phyloP scores from a whole-genome alignment of 345 rosid species.

The Aethionema arabicum region DNA sequence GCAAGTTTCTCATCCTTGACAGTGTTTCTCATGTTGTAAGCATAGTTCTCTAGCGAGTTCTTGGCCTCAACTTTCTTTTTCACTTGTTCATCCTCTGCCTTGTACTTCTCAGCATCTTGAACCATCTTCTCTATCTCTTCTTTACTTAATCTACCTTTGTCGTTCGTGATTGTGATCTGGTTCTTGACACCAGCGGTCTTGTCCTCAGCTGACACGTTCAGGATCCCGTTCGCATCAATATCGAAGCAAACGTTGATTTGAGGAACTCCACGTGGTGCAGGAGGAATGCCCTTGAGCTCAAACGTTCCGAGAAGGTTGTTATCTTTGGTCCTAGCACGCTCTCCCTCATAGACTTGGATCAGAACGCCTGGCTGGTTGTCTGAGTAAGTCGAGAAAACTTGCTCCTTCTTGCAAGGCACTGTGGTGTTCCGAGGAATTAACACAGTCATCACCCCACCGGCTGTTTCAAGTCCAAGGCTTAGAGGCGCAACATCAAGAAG shows the following conservation, averaged over 20 bases:
- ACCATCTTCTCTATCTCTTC: slow-evolving; percentile 50
- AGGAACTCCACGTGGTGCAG: slow-evolving; percentile 50
- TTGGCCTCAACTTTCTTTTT: slow-evolving; percentile 51
- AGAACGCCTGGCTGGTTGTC: slow-evolving; percentile 48
- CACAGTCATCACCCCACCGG: slow-evolving; percentile 49
- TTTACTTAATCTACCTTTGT: slow-evolving; percentile 47
- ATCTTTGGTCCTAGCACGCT: slow-evolving; percentile 49
- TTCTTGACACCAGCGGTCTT: slow-evolving; percentile 50
- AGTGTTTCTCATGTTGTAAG: slow-evolving; percentile 48
- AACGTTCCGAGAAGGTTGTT: slow-evolving; percentile 50
- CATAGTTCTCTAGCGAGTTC: slow-evolving; percentile 46
- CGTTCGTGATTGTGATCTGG: slow-evolving; percentile 48
- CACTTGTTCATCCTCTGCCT: slow-evolving; percentile 46
- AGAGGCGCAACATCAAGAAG: slow-evolving; percentile 46
- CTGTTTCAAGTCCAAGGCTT: slow-evolving; percentile 49
- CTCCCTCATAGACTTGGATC: slow-evolving; percentile 52
- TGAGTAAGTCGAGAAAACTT: slow-evolving; percentile 45
- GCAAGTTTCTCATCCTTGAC: slow-evolving; percentile 44
- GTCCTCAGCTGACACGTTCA: slow-evolving; percentile 46
- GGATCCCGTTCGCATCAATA: slow-evolving; percentile 46
- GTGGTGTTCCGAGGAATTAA: slow-evolving; percentile 49
- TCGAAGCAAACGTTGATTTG: slow-evolving; percentile 46
- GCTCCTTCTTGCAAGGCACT: slow-evolving; percentile 46
- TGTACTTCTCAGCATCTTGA: slow-evolving; percentile 48
- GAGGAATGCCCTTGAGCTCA: slow-evolving; percentile 50